phyloP scores from a whole-genome alignment of 2,329 filamentous ascomycete species.

The Aspergillus amoenus region DNA sequence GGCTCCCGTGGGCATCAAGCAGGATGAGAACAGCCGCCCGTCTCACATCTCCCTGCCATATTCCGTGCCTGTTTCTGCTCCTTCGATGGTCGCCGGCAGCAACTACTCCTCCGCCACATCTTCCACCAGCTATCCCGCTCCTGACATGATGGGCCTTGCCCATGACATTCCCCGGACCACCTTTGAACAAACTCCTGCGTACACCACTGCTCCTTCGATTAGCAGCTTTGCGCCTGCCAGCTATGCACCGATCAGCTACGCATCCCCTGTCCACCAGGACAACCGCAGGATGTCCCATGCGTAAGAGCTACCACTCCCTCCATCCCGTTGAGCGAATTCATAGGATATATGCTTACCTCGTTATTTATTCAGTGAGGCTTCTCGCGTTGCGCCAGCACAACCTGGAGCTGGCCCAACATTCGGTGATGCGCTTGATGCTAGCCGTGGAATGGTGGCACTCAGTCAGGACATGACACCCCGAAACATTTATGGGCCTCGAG shows the following conservation, averaged over 20 bases:
- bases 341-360: constrained; percentile 17
- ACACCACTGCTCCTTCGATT: constrained; percentile 66
- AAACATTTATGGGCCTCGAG: constrained; percentile 77
- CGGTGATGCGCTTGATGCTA: constrained; percentile 86
- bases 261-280: constrained; percentile 60
- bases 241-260: constrained; percentile 79
- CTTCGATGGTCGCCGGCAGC: constrained; percentile 69
- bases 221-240: constrained; percentile 66
- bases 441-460: constrained; percentile 91
- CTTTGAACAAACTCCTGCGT: constrained; percentile 69
- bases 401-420: constrained; percentile 66
- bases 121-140: constrained; percentile 55
- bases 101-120: constrained; percentile 63
- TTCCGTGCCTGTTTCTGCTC: constrained; percentile 68
- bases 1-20: constrained; percentile 62
- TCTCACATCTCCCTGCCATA: constrained; percentile 69
- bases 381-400: constrained; percentile 38
- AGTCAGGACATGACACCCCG: constrained; percentile 87
- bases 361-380: constrained; percentile 29
- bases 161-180: constrained; percentile 78
- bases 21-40: constrained; percentile 56
- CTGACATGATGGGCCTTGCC: constrained; percentile 66
- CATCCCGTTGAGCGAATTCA: not conserved
- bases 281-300: constrained; percentile 76
- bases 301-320: constrained; percentile 58